Conservation (phyloP, 345 rosid genomes). For the Brassica rapa region DNA sequence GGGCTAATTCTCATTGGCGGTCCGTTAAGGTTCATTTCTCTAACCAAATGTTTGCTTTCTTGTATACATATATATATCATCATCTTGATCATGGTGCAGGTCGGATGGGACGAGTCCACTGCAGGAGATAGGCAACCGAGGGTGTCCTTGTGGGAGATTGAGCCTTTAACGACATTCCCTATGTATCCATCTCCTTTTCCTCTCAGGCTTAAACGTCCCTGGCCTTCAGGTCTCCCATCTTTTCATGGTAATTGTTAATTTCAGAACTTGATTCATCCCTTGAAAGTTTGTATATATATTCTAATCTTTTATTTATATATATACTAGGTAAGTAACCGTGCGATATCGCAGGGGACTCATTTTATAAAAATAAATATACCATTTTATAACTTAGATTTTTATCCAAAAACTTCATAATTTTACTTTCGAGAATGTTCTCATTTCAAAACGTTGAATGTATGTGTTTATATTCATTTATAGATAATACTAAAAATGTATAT, state of each 20-base stretch:
- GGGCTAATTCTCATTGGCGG: slow-evolving; percentile 92
- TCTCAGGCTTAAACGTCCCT: slow-evolving; percentile 90
- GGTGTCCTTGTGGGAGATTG: slow-evolving; percentile 98
- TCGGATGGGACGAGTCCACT: slow-evolving; percentile 99
- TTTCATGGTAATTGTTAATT: slow-evolving; percentile 55
- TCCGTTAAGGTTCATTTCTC: slow-evolving; percentile 64
- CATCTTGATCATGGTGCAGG: slow-evolving; percentile 52
- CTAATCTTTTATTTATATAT: background rate
- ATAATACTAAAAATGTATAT: background rate
- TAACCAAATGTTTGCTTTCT: background rate
- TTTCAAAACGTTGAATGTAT: no score
- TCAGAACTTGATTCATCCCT: background rate
- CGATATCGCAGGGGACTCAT: no score
- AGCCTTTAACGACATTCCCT: slow-evolving; percentile 94
- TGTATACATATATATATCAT: background rate
- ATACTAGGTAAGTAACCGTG: no score
- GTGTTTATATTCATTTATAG: no score
- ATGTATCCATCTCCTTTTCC: slow-evolving; percentile 97
- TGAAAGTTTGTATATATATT: background rate
- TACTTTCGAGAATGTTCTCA: no score
- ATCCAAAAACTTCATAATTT: no score
- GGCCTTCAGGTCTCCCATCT: slow-evolving; percentile 87
- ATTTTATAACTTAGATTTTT: no score
- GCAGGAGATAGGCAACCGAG: slow-evolving; percentile 99
- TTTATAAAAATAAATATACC: no score